Base-by-base conservation (phyloP, 169 alveolate species). In the Eimeria nieschulzi region DNA sequence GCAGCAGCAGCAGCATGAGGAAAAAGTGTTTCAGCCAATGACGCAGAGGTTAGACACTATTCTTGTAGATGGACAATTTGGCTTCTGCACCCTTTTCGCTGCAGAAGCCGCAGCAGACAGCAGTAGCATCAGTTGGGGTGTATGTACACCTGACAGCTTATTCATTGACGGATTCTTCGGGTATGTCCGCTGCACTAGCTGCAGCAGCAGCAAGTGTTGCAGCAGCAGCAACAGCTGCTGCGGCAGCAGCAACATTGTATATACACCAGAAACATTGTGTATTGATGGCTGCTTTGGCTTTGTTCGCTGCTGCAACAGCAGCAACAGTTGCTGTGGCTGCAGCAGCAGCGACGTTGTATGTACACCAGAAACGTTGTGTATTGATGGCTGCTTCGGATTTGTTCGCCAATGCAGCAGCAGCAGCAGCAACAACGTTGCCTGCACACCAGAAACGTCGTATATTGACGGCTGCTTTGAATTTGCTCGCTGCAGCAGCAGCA, bases 31-130 rank as follows among this genome's bases (percentile, higher is more conserved):
- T 19, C 83, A 73, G 61, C 83, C 26, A 59, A 54, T 73, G 8
- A 59, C 46, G 83, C 61, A 73, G 63, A 73, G 83, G 10, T 9
- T 59, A 73, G 83, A 73, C 55, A 73, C 83, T n/a, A 9, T 33
- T 0, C 17, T 33, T 10, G 83, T 73, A 19, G 80, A 71, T 17
- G 80, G 80, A 33, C 83, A 73, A 25, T 73, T 73, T n/a, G 83
- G 83, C 55, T 33, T 39, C 61, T 39, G 83, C 83, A 73, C 33
- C 63, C 26, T 12, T 23, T 15, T 13, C 10, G 59, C 82, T 25
- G 56, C 53, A 33, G 82, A 13, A 72, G 82, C n/a, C 15, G 68
- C 15, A 19, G 68, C 68, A 15, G 68, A 0, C 15, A 19, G 5
- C n/a, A 33, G 46, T 3, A 59, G 68, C 5, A 59, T 1, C 68